A percentile compares a stretch with the other conserved stretches of the same genome.
Evolutionary conservation across 331 rosid genomes (phyloP).

Genomic region (Dryas integrifolia): DNA sequence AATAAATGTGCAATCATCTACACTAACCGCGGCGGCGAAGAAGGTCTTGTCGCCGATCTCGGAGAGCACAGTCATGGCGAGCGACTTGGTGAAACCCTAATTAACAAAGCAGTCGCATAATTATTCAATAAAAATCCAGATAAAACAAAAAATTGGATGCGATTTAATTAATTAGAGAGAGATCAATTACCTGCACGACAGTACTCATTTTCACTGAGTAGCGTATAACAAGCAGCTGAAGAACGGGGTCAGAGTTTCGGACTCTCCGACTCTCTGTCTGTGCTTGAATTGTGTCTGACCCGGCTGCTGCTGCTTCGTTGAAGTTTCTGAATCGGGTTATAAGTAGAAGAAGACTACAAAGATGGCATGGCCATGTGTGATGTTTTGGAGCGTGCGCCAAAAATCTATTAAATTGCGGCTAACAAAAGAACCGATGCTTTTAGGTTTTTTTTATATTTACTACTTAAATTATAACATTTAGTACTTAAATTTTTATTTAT

Average conservation of each 20-base stretch:
- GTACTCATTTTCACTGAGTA: slow-evolving; percentile 51
- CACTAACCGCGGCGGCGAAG: slow-evolving; percentile 95
- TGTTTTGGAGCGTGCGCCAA: not conserved
- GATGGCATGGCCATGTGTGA: no score
- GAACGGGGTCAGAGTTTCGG: slow-evolving; percentile 21
- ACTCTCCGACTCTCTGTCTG: slow-evolving; percentile 28
- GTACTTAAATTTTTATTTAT: no score
- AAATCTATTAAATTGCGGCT: not conserved
- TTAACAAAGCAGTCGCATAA: not conserved
- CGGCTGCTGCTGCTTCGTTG: slow-evolving; percentile 21
- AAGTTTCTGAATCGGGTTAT: not conserved
- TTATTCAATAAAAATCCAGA: slow-evolving; percentile 1
- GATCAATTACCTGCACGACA: slow-evolving; percentile 60
- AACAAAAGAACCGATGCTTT: not conserved
- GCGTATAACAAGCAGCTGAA: not conserved
- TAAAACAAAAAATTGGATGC: not conserved
- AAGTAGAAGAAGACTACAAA: not conserved
- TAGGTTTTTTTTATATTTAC: no score
- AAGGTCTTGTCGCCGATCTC: slow-evolving; percentile 99
- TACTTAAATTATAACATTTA: no score
- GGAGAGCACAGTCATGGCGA: slow-evolving; percentile 92
- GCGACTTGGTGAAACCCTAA: slow-evolving; percentile 94
- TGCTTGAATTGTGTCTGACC: not conserved
- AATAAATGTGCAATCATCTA: not conserved
- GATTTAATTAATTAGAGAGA: not conserved